Evolutionary conservation across 1,139 yeast genomes (phyloP).

Genomic region (Candida sp.): DNA sequence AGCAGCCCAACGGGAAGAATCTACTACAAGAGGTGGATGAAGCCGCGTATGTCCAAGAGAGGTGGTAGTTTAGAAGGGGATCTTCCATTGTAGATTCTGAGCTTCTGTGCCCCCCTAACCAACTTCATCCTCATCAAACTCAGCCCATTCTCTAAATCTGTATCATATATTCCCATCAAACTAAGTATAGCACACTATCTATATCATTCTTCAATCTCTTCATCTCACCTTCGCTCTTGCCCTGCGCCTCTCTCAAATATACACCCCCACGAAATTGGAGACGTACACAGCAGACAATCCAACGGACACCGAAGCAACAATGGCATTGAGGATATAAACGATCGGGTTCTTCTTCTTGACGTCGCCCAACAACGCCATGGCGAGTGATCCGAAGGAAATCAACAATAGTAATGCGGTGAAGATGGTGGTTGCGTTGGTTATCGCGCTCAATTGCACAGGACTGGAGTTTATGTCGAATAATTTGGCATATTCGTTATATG

Average conservation of each 20-base stretch:
- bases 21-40: no score
- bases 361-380: conserved; percentile 41
- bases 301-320: conserved; percentile 42
- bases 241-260: conserved; percentile 25
- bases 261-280: conserved; percentile 50
- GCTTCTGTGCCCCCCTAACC: no score
- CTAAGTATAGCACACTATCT: not conserved
- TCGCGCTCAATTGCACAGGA: conserved; percentile 25
- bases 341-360: conserved; percentile 32
- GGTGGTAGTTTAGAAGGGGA: no score
- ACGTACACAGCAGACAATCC: conserved; percentile 43
- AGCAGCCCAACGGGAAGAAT: no score
- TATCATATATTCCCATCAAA: not conserved
- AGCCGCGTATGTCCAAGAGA: no score
- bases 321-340: conserved; percentile 32
- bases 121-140: no score
- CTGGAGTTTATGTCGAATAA: conserved; percentile 26
- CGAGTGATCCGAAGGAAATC: conserved; percentile 39
- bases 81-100: no score
- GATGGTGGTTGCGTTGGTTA: conserved; percentile 20
- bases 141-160: no score
- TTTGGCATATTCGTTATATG: conserved; percentile 33
- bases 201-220: no score
- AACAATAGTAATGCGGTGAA: conserved; percentile 24
- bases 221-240: not conserved